Evolutionary conservation across 225 moss, liverwort and hornwort genomes (phyloP), one percentile per base, ranked within the genome.

Genomic region (Pseudisothecium myosuroides): DNA sequence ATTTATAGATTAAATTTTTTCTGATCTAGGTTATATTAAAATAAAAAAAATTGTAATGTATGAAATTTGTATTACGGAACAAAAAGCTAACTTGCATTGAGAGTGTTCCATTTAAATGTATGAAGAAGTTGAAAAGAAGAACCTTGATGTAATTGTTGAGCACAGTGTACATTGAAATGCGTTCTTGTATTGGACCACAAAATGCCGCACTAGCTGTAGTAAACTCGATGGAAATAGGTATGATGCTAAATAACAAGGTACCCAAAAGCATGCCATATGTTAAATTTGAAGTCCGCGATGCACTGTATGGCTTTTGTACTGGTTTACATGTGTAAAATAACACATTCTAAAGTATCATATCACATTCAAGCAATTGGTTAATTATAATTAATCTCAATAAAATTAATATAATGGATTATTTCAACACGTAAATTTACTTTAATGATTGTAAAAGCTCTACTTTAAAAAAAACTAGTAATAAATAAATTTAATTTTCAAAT

Each of bases 221-320:
- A 43, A 96, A 91, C 22, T 91, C 79, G 6, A 98, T 79, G 2
- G 88, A 89, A 15, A 96, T 94, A 32, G 98, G 98, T 80, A 98
- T 92, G 5, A 95, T 93, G 64, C 96, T 95, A 19, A 97, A 93
- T 22, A 94, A 82, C 11, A 98, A 89, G 10, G 96, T 95, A 34
- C 93, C 83, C 49, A 97, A 71, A 22, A 98, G 93, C 86, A 98
- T 91, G 37, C 96, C 98, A 85, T 98, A 98, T 0, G 95, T 95
- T 12, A 98, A 91, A 66, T 91, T 94, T 7, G 97, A 97, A 9
- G 98, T 98, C 23, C 93, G 92, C 1, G 98, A 96, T 26, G 98
- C 98, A 91, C 98, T 98, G 7, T 96, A 96, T 4, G 95, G 97
- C 89, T 94, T 98, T 74, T 95, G 94, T 32, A 98, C 93, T 0